A percentile compares a stretch with the other conserved stretches of the same genome.
Evolutionary conservation across 2,329 filamentous ascomycete genomes (phyloP).

Genomic region (Talaromyces sp.): DNA sequence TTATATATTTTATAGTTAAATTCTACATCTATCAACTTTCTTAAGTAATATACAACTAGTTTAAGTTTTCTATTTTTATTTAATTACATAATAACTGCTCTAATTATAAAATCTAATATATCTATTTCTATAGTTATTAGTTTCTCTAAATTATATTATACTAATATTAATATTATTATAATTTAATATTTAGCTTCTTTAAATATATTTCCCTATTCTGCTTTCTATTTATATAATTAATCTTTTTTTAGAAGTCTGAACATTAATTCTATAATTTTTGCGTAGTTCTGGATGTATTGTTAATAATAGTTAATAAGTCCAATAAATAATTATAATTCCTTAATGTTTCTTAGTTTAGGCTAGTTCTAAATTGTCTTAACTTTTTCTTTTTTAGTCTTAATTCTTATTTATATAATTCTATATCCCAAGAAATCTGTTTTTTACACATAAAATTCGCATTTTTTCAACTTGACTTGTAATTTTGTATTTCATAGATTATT

Average conservation of each 20-base stretch:
- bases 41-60: neutral
- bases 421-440: neutral
- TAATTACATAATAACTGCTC: neutral
- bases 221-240: neutral
- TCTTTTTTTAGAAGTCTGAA: neutral
- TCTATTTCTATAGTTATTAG: neutral
- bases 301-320: neutral
- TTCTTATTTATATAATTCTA: neutral
- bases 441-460: neutral
- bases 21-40: neutral
- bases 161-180: neutral
- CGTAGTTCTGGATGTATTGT: neutral
- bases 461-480: neutral
- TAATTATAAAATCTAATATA: neutral
- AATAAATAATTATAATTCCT: neutral
- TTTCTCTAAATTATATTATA: neutral
- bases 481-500: neutral
- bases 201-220: neutral
- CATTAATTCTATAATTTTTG: neutral
- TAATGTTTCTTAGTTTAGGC: neutral
- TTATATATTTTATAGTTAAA: neutral
- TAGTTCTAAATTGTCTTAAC: neutral
- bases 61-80: neutral
- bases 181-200: neutral
- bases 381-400: neutral